A percentile compares a stretch with the other conserved stretches of the same genome.
phyloP scores from a whole-genome alignment of 164 flowering plant species.

The Magnolia kwangsiensis region DNA sequence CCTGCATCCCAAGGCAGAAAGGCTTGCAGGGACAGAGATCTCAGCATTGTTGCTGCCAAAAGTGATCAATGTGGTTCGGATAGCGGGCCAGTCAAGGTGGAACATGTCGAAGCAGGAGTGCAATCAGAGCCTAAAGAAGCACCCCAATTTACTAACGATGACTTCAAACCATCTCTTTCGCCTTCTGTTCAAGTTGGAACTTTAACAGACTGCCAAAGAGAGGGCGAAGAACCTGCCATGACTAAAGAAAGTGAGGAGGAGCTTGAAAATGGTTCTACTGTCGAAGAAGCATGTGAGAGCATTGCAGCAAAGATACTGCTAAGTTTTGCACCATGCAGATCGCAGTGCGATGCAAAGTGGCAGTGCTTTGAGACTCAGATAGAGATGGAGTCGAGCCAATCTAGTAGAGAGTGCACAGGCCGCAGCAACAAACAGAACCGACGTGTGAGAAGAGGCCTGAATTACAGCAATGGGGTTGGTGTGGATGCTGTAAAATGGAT shows the following conservation, averaged over 20 bases:
- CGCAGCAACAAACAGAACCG: conserved; percentile 8
- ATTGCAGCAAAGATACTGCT: conserved; percentile 28
- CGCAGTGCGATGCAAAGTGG: not conserved
- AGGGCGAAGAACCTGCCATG: conserved; percentile 3
- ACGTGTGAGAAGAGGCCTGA: conserved; percentile 1
- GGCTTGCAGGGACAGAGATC: conserved; percentile 1
- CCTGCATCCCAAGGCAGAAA: not conserved
- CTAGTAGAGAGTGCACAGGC: not conserved
- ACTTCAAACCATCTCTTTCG: not conserved
- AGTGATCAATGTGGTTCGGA: conserved; percentile 6
- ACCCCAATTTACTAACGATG: not conserved
- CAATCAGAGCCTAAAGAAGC: conserved; percentile 7
- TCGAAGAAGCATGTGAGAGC: conserved; percentile 19
- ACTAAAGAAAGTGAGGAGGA: conserved; percentile 7
- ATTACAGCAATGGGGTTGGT: conserved; percentile 5
- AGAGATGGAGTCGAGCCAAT: not conserved
- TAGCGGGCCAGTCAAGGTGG: conserved; percentile 2
- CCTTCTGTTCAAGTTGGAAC: not conserved
- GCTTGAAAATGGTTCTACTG: not conserved
- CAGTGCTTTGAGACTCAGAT: not conserved
- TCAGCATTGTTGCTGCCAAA: not conserved
- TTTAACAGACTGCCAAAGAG: not conserved
- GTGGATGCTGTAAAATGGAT: conserved; percentile 11
- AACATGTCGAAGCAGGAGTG: not conserved
- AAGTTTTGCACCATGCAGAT: conserved; percentile 15